Base-by-base conservation (phyloP, 331 rosid species). In the Quercus lobata region DNA sequence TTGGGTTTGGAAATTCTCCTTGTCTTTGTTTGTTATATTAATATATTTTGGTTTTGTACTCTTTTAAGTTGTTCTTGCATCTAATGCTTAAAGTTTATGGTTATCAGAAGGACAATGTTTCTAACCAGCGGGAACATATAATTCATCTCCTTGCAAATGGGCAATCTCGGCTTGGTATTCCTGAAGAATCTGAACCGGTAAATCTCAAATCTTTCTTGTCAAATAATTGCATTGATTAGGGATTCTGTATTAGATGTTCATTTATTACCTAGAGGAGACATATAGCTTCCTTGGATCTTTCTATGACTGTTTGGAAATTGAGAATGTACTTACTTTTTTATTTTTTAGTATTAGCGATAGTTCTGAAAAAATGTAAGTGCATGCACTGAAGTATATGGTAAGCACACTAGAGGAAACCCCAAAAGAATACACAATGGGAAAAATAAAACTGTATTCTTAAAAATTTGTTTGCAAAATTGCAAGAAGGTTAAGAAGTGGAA, bases 141-240 rank as follows among this genome's bases (percentile, higher is more conserved):
- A 90, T 91, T 84, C 96, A 91, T 87, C 94, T 95, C 55, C 97
- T 95, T 81, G 93, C 98, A 27, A 95, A 95, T 65, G 97, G 89
- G 88, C 99, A 95, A 77, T 91, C 97, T 77, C 97, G 87, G 72
- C 94, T 93, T 83, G 83, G 86, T 83, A 82, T 86, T 80, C 96
- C 88, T 76, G 96, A 88, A 35, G 90, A 63, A 78, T 80, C 84
- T 9, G 99, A 91, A 65, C 92, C 97, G 46, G 99, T 95, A 88
- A 78, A 93, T 85, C 53, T 61, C 72, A 15, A 27, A 70, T 57
- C 77, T 63, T 80, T 78, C 70, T 54, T 27, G 37, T 35, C 55
- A 53, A 17, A 0, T 74, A 35, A 22, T 35, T 76, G 72, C 60
- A 70, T 61, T 71, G 62, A 78, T 68, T 6, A 4, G 25, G 29